Conservation (phyloP, 139 green algal species). For the Bryopsis sp. region DNA sequence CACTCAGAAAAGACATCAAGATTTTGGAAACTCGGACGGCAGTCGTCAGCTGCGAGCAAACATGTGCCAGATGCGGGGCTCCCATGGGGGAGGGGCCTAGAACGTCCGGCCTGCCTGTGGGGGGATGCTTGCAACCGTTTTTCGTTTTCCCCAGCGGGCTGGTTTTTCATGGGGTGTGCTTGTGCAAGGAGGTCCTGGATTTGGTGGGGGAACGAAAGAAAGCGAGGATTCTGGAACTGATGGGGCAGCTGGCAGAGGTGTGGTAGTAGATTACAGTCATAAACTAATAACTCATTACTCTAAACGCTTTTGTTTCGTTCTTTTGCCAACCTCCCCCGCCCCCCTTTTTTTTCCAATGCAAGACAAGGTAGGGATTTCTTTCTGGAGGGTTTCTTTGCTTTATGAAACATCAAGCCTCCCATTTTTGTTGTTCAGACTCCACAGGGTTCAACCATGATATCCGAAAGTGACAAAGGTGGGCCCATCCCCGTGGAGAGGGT, state of each 20-base stretch:
- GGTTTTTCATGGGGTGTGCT: slow-evolving; percentile 55
- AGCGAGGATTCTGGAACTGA: slow-evolving; percentile 8
- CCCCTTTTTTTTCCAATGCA: no score
- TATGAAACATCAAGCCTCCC: no score
- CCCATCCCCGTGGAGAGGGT: not conserved
- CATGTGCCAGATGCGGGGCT: slow-evolving; percentile 30
- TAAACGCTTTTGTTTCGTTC: no score
- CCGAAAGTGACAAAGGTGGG: not conserved
- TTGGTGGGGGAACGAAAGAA: slow-evolving; percentile 24
- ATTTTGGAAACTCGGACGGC: slow-evolving; percentile 23
- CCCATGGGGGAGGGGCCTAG: slow-evolving; percentile 17
- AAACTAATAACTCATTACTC: no score
- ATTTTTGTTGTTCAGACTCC: no score
- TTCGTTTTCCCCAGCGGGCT: slow-evolving; percentile 71
- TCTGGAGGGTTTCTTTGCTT: no score
- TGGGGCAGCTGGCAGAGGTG: slow-evolving; percentile 12
- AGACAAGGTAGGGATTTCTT: no score
- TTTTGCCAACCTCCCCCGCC: no score
- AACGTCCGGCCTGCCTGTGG: slow-evolving; percentile 16
- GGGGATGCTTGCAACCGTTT: slow-evolving; percentile 51
- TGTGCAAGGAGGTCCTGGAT: slow-evolving; percentile 43
- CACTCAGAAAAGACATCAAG: slow-evolving; percentile 44
- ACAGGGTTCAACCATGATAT: not conserved
- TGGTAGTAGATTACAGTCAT: no score
- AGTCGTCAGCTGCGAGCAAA: slow-evolving; percentile 5